These are phyloP conservation scores for Ceratopteris richardii DNA, from an alignment of 75 land plant genomes.

Conservation along the genomic window DNA sequence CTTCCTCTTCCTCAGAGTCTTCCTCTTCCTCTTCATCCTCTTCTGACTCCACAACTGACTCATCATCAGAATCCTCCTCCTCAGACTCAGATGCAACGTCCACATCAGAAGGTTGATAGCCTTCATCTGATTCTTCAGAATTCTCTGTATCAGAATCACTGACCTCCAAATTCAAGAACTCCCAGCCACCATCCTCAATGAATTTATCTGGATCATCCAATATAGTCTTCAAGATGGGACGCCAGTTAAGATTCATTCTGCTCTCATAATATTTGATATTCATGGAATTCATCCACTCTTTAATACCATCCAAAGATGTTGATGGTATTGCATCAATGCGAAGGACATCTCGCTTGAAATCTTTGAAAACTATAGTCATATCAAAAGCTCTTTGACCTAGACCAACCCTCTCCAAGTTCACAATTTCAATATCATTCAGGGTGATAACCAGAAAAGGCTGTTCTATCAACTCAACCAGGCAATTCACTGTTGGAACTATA, in stretches of 20 bases:
- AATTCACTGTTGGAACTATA: conserved; percentile 41
- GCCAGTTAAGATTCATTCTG: conserved; percentile 35
- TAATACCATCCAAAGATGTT: no score
- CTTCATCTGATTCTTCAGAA: conserved; percentile 34
- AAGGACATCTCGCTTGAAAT: no score
- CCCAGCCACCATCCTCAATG: no score
- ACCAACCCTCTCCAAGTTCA: conserved; percentile 88
- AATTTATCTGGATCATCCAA: no score
- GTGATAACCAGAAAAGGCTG: conserved; percentile 71
- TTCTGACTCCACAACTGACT: conserved; percentile 80
- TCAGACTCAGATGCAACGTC: no score
- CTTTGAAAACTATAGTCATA: no score
- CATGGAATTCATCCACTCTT: no score
- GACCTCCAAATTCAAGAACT: no score
- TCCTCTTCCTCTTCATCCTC: conserved; percentile 70
- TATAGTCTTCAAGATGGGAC: no score
- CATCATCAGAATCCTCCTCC: conserved; percentile 48
- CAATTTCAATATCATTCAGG: conserved; percentile 85
- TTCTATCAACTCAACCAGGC: conserved; percentile 40
- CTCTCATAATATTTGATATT: no score
- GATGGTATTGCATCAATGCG: no score
- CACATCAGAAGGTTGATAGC: conserved; percentile 29
- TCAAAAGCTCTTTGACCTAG: no score
- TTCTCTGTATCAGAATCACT: conserved; percentile 33
- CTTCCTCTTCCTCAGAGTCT: conserved; percentile 63